Percentiles rank a stretch among this genome's conserved stretches.
Conservation (phyloP, 768 basidiomycete genomes). For the Naganishia randhawae region DNA sequence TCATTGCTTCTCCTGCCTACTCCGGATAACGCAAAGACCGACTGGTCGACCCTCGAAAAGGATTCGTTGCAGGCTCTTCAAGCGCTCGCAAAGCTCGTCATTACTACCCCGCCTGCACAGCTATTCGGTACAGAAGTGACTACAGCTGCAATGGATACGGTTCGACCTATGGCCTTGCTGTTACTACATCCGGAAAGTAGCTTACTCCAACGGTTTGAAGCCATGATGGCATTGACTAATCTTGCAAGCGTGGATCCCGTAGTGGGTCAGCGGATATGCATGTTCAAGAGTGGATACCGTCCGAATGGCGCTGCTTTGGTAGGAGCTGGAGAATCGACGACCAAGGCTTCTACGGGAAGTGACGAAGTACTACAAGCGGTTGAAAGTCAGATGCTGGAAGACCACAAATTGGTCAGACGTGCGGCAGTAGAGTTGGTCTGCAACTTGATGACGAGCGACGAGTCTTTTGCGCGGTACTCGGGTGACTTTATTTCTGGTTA, state of each 20-base stretch:
- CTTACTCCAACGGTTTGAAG: slow-evolving; percentile 82
- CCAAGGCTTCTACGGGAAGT: background rate
- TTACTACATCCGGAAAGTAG: slow-evolving; percentile 66
- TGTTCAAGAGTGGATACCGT: background rate
- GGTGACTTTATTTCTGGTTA: slow-evolving; percentile 42
- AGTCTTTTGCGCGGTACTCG: slow-evolving; percentile 68
- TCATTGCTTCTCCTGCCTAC: slow-evolving; percentile 48
- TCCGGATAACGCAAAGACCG: slow-evolving; percentile 59
- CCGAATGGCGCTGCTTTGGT: slow-evolving; percentile 45
- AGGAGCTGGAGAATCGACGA: slow-evolving; percentile 37
- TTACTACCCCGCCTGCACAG: slow-evolving; percentile 82
- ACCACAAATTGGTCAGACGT: slow-evolving; percentile 73
- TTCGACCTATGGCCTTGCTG: slow-evolving; percentile 72
- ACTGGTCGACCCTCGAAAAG: background rate
- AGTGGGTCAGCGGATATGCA: slow-evolving; percentile 61
- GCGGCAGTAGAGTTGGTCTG: slow-evolving; percentile 88
- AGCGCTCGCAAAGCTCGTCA: slow-evolving; percentile 85
- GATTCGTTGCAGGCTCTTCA: slow-evolving; percentile 61
- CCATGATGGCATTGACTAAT: slow-evolving; percentile 94
- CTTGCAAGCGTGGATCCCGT: slow-evolving; percentile 72
- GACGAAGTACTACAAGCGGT: slow-evolving; percentile 56
- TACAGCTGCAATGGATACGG: slow-evolving; percentile 67
- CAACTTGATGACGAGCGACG: slow-evolving; percentile 77
- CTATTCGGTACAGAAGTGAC: slow-evolving; percentile 83
- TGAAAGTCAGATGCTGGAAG: slow-evolving; percentile 56